A percentile compares a stretch with the other conserved stretches of the same genome.
phyloP scores from a whole-genome alignment of 2,329 filamentous ascomycete genomes.

The Beauveria sp. region DNA sequence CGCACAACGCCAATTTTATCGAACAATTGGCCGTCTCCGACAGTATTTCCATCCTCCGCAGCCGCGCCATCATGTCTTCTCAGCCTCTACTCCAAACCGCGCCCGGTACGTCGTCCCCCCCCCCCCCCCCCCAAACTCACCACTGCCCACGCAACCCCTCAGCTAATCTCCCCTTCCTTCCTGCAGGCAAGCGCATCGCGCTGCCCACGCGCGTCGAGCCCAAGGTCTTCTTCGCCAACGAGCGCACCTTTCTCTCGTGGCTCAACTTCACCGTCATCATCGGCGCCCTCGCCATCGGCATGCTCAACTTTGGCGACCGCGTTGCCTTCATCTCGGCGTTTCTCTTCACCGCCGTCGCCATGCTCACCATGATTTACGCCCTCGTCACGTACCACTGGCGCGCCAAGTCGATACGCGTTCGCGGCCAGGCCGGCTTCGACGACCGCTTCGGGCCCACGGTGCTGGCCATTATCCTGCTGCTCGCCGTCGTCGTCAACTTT shows the following conservation, averaged over 20 bases:
- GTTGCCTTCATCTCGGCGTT: conserved; percentile 90
- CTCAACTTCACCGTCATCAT: conserved; percentile 99
- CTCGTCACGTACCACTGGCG: conserved; percentile 95
- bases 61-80: conserved; percentile 67
- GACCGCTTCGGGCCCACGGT: conserved; percentile 92
- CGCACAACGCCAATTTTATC: neutral
- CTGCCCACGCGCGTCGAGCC: conserved; percentile 96
- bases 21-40: neutral
- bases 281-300: conserved; percentile 88
- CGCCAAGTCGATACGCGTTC: conserved; percentile 81
- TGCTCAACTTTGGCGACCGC: conserved; percentile 95
- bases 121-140: neutral
- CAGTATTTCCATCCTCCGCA: too few relatives aligned
- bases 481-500: conserved; percentile 95
- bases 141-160: neutral
- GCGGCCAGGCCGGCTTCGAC: conserved; percentile 93
- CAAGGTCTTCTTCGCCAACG: conserved; percentile 99
- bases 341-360: conserved; percentile 87
- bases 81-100: conserved; percentile 93
- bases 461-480: conserved; percentile 74
- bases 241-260: conserved; percentile 98
- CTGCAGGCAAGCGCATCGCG: conserved; percentile 88
- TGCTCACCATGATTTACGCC: conserved; percentile 93
- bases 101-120: conserved; percentile 54
- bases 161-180: conserved; percentile 12